phyloP scores from a whole-genome alignment of 2,329 filamentous ascomycete genomes.

The Penicillium sp. region DNA sequence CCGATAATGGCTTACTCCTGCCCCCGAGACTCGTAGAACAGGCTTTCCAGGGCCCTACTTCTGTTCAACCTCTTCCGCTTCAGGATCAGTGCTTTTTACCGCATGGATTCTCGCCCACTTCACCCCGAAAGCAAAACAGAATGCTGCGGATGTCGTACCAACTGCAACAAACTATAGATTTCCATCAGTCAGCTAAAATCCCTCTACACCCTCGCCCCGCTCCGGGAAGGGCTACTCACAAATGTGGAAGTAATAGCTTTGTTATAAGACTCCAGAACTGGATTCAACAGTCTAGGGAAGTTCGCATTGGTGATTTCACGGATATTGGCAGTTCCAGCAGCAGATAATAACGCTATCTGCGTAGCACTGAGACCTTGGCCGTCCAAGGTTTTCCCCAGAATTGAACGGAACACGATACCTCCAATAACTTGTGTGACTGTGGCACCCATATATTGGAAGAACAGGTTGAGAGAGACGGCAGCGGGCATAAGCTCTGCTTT shows the following conservation, averaged over 20 bases:
- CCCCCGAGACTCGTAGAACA: neutral
- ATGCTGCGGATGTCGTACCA: neutral
- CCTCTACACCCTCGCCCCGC: neutral
- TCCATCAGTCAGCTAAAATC: neutral
- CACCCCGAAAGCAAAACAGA: neutral
- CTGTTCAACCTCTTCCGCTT: neutral
- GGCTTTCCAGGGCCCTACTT: neutral
- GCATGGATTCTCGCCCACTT: neutral
- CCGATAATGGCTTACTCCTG: neutral
- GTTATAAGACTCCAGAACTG: neutral
- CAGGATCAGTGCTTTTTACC: neutral
- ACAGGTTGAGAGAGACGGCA: conserved; percentile 1
- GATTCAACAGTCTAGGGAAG: neutral
- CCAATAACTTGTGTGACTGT: conserved; percentile 1
- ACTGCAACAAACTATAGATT: neutral
- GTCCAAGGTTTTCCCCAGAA: neutral
- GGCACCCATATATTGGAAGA: conserved; percentile 4
- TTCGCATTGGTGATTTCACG: neutral
- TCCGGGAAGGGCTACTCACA: no score
- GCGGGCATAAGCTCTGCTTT: conserved; percentile 1
- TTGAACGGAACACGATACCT: neutral
- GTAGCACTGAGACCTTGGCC: neutral
- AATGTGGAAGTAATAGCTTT: neutral
- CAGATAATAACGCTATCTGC: neutral
- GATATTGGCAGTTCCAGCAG: neutral